Evolutionary conservation across 768 basidiomycete genomes (phyloP).

Genomic region (Trametes sanguinea): DNA sequence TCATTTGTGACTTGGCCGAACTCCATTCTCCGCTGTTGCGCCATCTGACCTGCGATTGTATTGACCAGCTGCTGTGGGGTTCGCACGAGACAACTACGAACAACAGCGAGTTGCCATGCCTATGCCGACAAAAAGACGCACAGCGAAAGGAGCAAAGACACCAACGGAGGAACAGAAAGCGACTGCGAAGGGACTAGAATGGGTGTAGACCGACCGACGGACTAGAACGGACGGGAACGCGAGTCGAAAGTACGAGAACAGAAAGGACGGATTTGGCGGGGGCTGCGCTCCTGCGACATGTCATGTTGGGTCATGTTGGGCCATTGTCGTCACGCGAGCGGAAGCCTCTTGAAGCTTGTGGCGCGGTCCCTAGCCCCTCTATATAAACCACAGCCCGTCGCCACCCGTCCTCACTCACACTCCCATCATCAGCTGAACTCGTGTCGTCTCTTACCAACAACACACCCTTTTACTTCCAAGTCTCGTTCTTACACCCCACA

Average conservation of each 20-base stretch:
- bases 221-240: slow-evolving; percentile 20
- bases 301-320: neutral
- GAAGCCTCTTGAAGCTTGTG: slow-evolving; percentile 3
- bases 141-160: neutral
- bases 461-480: neutral
- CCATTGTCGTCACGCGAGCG: slow-evolving; percentile 23
- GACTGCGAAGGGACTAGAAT: slow-evolving; percentile 8
- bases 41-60: neutral
- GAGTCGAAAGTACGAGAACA: slow-evolving; percentile 20
- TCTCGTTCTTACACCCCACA: neutral
- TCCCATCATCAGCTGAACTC: slow-evolving; percentile 12
- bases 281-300: neutral
- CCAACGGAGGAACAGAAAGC: neutral
- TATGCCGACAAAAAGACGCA: neutral
- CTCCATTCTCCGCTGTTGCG: slow-evolving; percentile 14
- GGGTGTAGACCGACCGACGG: neutral
- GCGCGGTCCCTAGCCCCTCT: slow-evolving; percentile 13
- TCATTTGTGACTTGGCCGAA: slow-evolving; percentile 21
- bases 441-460: no score
- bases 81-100: neutral
- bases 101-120: neutral
- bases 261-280: slow-evolving; percentile 2
- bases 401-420: slow-evolving; percentile 1
- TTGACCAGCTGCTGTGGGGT: neutral
- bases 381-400: slow-evolving; percentile 16